Conservation (phyloP, 2,329 filamentous ascomycete species). For the Bipolaris zeicola region DNA sequence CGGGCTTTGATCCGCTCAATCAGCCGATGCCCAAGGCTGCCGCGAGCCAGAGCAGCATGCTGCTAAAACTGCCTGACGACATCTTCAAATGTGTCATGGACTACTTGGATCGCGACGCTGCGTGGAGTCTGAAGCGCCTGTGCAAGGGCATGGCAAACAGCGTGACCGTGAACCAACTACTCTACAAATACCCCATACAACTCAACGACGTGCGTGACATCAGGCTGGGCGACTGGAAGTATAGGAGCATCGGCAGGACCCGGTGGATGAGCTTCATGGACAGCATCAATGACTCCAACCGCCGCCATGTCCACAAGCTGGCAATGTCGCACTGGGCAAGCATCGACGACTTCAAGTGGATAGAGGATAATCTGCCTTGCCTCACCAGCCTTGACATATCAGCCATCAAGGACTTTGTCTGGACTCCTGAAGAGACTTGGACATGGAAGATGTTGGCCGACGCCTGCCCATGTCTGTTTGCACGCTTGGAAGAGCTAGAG, state of each 20-base stretch:
- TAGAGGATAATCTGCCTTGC: conserved; percentile 44
- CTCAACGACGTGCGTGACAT: conserved; percentile 40
- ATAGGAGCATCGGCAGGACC: conserved; percentile 29
- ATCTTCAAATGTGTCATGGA: conserved; percentile 46
- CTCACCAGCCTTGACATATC: conserved; percentile 42
- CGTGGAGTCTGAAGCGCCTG: conserved; percentile 41
- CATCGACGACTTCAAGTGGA: conserved; percentile 46
- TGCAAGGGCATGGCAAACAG: conserved; percentile 42
- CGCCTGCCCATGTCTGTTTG: conserved; percentile 40
- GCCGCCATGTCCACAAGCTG: conserved; percentile 41
- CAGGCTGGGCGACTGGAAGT: conserved; percentile 44
- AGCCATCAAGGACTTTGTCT: conserved; percentile 47
- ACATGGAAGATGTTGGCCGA: conserved; percentile 43
- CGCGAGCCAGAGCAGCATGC: conserved; percentile 28
- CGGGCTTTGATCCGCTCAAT: conserved; percentile 25
- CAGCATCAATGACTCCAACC: conserved; percentile 41
- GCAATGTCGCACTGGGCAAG: conserved; percentile 46
- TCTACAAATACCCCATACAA: conserved; percentile 43
- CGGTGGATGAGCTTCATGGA: conserved; percentile 42
- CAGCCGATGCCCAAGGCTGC: conserved; percentile 21
- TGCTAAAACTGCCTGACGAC: conserved; percentile 44
- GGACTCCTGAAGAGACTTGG: conserved; percentile 46
- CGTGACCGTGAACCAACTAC: conserved; percentile 37
- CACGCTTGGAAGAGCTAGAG: conserved; percentile 41
- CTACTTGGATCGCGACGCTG: conserved; percentile 42